Evolutionary conservation across 1,284 basidiomycete species (phyloP).

Genomic region (Marasmius tenuissimus): DNA sequence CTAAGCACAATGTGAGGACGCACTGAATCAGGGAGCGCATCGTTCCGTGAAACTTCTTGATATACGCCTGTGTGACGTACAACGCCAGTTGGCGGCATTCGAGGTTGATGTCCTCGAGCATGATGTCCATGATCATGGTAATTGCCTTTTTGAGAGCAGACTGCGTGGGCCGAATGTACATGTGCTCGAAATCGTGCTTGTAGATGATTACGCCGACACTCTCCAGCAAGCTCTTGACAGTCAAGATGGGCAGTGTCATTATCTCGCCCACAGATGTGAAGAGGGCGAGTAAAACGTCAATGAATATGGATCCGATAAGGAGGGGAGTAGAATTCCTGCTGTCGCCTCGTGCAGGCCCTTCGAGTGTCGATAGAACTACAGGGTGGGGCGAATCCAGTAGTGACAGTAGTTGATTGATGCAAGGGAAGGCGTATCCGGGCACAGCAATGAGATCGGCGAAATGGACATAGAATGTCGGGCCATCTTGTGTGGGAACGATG

Average conservation of each 20-base stretch:
- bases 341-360: constrained; percentile 45
- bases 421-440: constrained; percentile 46
- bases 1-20: constrained; percentile 20
- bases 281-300: constrained; percentile 55
- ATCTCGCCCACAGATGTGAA: constrained; percentile 46
- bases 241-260: constrained; percentile 46
- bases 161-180: constrained; percentile 51
- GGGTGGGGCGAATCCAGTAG: constrained; percentile 58
- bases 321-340: constrained; percentile 44
- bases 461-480: constrained; percentile 50
- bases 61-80: constrained; percentile 58
- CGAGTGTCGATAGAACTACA: constrained; percentile 41
- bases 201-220: constrained; percentile 61
- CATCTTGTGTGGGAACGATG: constrained; percentile 42
- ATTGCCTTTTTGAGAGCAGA: constrained; percentile 51
- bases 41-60: constrained; percentile 55
- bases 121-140: constrained; percentile 47
- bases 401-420: constrained; percentile 54
- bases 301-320: constrained; percentile 61
- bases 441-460: constrained; percentile 48
- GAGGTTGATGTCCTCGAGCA: constrained; percentile 54
- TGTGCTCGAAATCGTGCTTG: constrained; percentile 67
- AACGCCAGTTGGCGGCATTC: constrained; percentile 65
- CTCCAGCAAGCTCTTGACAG: constrained; percentile 60
- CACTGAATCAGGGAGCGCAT: constrained; percentile 56